Percentiles rank a stretch among this genome's conserved stretches.
phyloP scores from a whole-genome alignment of 1,284 basidiomycete species.

The Fomitiporia mediterranea region DNA sequence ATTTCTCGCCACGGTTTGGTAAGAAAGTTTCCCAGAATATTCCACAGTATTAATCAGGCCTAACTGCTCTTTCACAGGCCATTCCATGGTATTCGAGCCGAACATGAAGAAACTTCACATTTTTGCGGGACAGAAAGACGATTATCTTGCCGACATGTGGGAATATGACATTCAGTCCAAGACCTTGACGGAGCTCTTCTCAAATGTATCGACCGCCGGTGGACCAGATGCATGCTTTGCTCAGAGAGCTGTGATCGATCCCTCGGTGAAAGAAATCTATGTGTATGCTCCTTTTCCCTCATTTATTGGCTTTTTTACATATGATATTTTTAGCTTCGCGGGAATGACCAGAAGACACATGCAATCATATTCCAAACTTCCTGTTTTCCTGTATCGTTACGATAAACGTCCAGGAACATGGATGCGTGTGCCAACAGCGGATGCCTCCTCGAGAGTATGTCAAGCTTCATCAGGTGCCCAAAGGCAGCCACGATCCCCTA shows the following conservation, averaged over 20 bases:
- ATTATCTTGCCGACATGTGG: slow-evolving; percentile 71
- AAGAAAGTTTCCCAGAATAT: slow-evolving; percentile 19
- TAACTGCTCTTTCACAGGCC: slow-evolving; percentile 39
- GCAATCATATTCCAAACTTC: slow-evolving; percentile 33
- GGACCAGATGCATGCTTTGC: slow-evolving; percentile 68
- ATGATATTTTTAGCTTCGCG: background rate
- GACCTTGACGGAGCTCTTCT: slow-evolving; percentile 55
- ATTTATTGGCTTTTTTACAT: background rate
- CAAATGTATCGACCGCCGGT: slow-evolving; percentile 52
- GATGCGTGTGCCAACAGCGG: slow-evolving; percentile 42
- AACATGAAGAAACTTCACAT: slow-evolving; percentile 54
- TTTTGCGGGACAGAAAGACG: slow-evolving; percentile 65
- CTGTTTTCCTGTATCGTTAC: slow-evolving; percentile 65
- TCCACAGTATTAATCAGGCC: background rate
- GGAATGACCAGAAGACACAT: background rate
- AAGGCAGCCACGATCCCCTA: background rate
- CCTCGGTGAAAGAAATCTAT: slow-evolving; percentile 60
- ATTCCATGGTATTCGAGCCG: slow-evolving; percentile 74
- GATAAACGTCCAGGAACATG: slow-evolving; percentile 54
- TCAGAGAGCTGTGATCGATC: slow-evolving; percentile 65
- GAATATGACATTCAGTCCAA: slow-evolving; percentile 58
- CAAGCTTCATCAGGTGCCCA: background rate
- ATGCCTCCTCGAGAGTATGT: background rate
- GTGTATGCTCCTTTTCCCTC: slow-evolving; percentile 47
- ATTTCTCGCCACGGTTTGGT: slow-evolving; percentile 61